Base-by-base conservation (phyloP, 805 yeast species). In the Metschnikowia sp. region DNA sequence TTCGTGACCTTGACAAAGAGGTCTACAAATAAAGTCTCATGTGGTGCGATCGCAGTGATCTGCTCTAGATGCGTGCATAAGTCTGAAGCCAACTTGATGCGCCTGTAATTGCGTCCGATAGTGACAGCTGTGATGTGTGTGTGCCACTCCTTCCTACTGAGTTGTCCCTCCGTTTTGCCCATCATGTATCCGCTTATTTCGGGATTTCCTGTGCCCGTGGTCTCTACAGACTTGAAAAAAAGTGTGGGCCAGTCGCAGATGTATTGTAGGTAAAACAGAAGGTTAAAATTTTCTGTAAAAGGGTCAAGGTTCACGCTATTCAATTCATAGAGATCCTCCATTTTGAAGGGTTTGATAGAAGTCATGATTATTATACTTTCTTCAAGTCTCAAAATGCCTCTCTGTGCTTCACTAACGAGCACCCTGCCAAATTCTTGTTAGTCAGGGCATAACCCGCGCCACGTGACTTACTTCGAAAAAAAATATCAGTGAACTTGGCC, bases 91-190 rank as follows among this genome's bases (percentile, higher is more conserved):
- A 94, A 70, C 1, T 96, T 96, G 12, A 92, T 75, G 51, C 98
- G 71, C 45, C 99, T 70, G 64, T 85, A 92, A 44, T 81, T 83
- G 10, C 88, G 84, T 49, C 86, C 85, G 1, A 94, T 86, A 0
- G 98, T 90, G 3, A 94, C 96, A 0, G 99, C 98, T 0, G 98
- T 89, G 42, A 94, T 90, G 64, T 94, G 99, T 1, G 96, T 81
- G 61, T 94, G 99, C 96, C 97, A 92, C 50, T 90, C 94, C 40
- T 76, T 80, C 5, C 77, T 81, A 33, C 73, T 51, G 34, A 72
- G 47, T 42, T 68, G 73, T 0, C 99, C 99, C 64, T 94, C 99
- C 1, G 96, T 84, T 64, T 94, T 94, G n/a, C 95, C 98, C 82
- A 94, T 82, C 96, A 94, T 84, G 62, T 86, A 86, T 0, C 91